Evolutionary conservation across 306 rosid species (phyloP).

Genomic region (Dryas alaskensis): DNA sequence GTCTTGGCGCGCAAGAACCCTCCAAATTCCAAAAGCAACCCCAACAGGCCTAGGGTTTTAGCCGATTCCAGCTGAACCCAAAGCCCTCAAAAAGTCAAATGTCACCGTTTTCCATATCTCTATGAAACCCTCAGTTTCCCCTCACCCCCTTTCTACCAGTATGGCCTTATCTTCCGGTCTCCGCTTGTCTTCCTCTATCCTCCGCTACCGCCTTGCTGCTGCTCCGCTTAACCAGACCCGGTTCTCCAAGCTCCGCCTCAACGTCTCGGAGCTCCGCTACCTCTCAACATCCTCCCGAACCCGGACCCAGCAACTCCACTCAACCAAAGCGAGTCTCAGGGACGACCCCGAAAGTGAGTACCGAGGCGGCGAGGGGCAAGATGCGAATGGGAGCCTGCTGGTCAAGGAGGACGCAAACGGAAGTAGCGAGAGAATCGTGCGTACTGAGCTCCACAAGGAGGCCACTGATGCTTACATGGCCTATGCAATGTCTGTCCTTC

Average conservation of each 20-base stretch:
- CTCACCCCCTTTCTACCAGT: constrained; percentile 8
- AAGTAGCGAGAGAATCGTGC: constrained; percentile 49
- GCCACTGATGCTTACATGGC: constrained; percentile 87
- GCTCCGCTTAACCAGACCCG: constrained; percentile 27
- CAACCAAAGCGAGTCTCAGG: constrained; percentile 27
- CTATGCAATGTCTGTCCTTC: constrained; percentile 90
- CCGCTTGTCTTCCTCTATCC: constrained; percentile 50
- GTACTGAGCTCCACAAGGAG: constrained; percentile 69
- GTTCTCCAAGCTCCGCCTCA: constrained; percentile 29
- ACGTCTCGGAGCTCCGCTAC: constrained; percentile 49
- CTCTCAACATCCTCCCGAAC: constrained; percentile 35
- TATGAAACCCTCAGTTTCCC: constrained; percentile 1
- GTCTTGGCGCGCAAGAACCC: constrained; percentile 48
- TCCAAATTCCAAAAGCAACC: constrained; percentile 10
- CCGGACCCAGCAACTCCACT: constrained; percentile 11
- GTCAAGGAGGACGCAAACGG: constrained; percentile 39
- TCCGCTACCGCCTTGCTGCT: constrained; percentile 47
- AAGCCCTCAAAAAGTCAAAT: neutral
- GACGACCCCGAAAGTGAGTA: constrained; percentile 34
- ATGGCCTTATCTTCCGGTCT: constrained; percentile 72
- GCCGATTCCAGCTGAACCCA: neutral
- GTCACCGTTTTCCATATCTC: neutral
- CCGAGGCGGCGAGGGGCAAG: constrained; percentile 3
- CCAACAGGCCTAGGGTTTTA: constrained; percentile 14
- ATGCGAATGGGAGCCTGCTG: constrained; percentile 58